phyloP scores from a whole-genome alignment of 805 yeast species.

The Ogataea paraovalis region DNA sequence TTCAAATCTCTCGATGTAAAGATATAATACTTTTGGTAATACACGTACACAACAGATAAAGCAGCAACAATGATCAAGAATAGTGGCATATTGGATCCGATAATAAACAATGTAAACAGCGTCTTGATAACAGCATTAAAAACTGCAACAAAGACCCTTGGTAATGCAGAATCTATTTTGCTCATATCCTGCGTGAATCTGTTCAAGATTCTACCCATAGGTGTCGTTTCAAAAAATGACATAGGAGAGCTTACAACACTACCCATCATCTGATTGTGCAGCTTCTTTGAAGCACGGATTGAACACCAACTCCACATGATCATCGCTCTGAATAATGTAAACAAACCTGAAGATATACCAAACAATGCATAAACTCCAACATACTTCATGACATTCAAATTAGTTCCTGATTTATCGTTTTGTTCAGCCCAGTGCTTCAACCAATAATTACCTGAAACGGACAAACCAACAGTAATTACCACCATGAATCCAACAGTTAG shows the following conservation, averaged over 20 bases:
- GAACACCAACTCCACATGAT: slow-evolving; percentile 49
- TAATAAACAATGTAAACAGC: slow-evolving; percentile 46
- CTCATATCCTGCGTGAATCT: slow-evolving; percentile 62
- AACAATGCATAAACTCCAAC: slow-evolving; percentile 52
- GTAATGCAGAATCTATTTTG: slow-evolving; percentile 52
- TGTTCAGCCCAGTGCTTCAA: slow-evolving; percentile 66
- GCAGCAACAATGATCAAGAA: slow-evolving; percentile 44
- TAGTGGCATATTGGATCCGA: slow-evolving; percentile 51
- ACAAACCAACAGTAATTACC: slow-evolving; percentile 24
- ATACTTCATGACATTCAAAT: slow-evolving; percentile 40
- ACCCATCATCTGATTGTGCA: slow-evolving; percentile 55
- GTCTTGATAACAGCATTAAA: slow-evolving; percentile 43
- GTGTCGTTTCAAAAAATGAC: slow-evolving; percentile 67
- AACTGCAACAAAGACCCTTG: slow-evolving; percentile 48
- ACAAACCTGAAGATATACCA: slow-evolving; percentile 49
- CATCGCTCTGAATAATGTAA: slow-evolving; percentile 43
- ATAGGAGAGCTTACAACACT: slow-evolving; percentile 57
- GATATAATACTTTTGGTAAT: slow-evolving; percentile 68
- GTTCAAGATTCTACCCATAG: slow-evolving; percentile 62
- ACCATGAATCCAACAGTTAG: slow-evolving; percentile 35
- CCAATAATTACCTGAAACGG: slow-evolving; percentile 54
- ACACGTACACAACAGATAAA: slow-evolving; percentile 54
- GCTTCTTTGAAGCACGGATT: slow-evolving; percentile 48
- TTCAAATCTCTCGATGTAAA: slow-evolving; percentile 74
- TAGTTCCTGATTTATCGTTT: slow-evolving; percentile 40